Percentiles rank a stretch among this genome's conserved stretches.
phyloP scores from a whole-genome alignment of 2,329 filamentous ascomycete species.

The Coccinonectria pachysandricola region DNA sequence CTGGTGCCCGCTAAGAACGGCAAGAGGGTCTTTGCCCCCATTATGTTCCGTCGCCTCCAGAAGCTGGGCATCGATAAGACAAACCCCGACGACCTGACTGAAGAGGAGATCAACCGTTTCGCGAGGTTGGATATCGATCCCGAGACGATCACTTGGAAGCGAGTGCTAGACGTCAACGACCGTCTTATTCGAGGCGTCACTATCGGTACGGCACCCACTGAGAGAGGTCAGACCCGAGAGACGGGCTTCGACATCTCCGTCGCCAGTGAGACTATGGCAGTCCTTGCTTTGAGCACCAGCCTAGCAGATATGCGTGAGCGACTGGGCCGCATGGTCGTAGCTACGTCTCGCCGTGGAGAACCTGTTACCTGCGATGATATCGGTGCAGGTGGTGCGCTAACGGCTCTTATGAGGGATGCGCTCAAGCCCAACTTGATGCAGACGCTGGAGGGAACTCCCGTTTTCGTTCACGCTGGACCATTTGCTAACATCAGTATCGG shows the following conservation, averaged over 20 bases:
- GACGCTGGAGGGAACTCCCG: constrained; percentile 89
- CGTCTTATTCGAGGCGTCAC: constrained; percentile 84
- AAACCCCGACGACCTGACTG: constrained; percentile 78
- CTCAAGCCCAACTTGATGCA: constrained; percentile 99
- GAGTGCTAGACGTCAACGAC: constrained; percentile 95
- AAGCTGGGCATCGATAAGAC: constrained; percentile 96
- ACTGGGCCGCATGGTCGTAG: constrained; percentile 91
- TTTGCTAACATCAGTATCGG: constrained; percentile 99
- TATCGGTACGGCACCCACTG: constrained; percentile 77
- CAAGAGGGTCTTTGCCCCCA: constrained; percentile 71
- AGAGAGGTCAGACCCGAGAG: constrained; percentile 78
- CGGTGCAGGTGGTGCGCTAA: constrained; percentile 81
- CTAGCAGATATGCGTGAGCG: constrained; percentile 85
- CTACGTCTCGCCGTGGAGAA: constrained; percentile 73
- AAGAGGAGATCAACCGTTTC: constrained; percentile 79
- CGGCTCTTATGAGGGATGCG: constrained; percentile 92
- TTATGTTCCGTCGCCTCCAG: constrained; percentile 89
- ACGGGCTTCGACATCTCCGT: constrained; percentile 98
- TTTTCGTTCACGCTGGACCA: constrained; percentile 93
- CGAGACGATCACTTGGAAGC: constrained; percentile 92
- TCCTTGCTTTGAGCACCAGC: constrained; percentile 83
- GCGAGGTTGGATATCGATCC: constrained; percentile 95
- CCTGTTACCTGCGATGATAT: constrained; percentile 95
- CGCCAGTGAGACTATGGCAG: constrained; percentile 96
- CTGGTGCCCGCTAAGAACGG: constrained; percentile 86